Base-by-base conservation (phyloP, 176 grass and related monocot species). In the Zoysia pacifica region DNA sequence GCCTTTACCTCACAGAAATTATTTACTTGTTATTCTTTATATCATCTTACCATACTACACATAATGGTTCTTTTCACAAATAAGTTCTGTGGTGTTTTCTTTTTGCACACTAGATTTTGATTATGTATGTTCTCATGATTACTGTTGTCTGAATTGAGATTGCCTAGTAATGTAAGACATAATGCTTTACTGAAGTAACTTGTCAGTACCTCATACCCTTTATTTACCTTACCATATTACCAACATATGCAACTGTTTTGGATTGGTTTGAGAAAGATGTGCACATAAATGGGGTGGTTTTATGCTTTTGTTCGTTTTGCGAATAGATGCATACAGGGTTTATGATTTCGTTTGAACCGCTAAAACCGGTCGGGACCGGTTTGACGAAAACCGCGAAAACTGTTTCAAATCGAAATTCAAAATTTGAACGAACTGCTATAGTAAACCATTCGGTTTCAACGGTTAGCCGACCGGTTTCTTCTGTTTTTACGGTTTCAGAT, bases 71-170 rank as follows among this genome's bases (percentile, higher is more conserved):
- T 11, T 61, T 62, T 79, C 41, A 5, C 16, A n/a, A 35, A 60
- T 11, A 51, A 9, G 20, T 73, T 87, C 65, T 79, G 6, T 9
- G 14, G 51, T 42, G 4, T 9, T 67, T 12, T 78, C 7, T 37
- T 65, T 87, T 46, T 79, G 16, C 7, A 47, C 18, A 15, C 15
- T 47, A 47, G 16, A 62, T 79, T 79, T 65, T 20, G 47, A 68
- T 8, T 45, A 38, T 19, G 59, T 52, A 9, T 50, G 62, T 68
- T 67, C 53, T 65, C 70, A 1, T 14, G 2, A 43, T 41, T 42
- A 77, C 1, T 65, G 47, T 61, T 86, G 12, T 74, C 20, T 51
- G 46, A 44, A 74, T 40, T 74, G 7, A 2, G 51, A 47, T 41
- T 65, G 35, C 62, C 61, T 15, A 79, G 9, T 64, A 15, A 72